Evolutionary conservation across 1,284 basidiomycete species (phyloP).

Genomic region (Lentinula novae-zelandiae): DNA sequence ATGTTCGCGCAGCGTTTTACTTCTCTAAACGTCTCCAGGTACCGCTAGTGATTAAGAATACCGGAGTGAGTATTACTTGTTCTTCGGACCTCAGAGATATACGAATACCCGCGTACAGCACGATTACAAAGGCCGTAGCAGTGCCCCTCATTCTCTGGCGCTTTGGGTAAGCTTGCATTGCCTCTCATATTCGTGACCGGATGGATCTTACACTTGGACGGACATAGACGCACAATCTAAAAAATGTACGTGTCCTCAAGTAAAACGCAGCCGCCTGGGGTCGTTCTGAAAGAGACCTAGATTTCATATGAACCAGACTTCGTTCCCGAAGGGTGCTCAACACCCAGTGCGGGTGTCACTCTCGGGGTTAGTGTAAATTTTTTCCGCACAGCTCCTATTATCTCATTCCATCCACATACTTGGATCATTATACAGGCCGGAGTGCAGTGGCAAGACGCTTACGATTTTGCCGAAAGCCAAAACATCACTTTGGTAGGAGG

Average conservation of each 20-base stretch:
- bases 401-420: neutral
- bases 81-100: neutral
- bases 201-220: neutral
- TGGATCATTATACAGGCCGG: slow-evolving; percentile 29
- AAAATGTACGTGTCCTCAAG: slow-evolving; percentile 24
- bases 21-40: slow-evolving; percentile 36
- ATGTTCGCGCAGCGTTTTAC: slow-evolving; percentile 37
- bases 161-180: slow-evolving; percentile 32
- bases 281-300: slow-evolving; percentile 17
- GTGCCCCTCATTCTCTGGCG: slow-evolving; percentile 35
- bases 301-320: slow-evolving; percentile 30
- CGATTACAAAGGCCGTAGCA: slow-evolving; percentile 43
- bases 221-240: slow-evolving; percentile 35
- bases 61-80: slow-evolving; percentile 32
- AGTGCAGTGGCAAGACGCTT: slow-evolving; percentile 37
- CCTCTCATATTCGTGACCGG: neutral
- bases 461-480: slow-evolving; percentile 32
- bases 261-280: neutral
- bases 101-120: slow-evolving; percentile 26
- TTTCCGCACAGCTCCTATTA: neutral
- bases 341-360: slow-evolving; percentile 26
- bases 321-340: slow-evolving; percentile 31
- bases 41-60: slow-evolving; percentile 46
- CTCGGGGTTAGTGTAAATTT: slow-evolving; percentile 27
- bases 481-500: slow-evolving; percentile 38